These are phyloP conservation scores for Colletotrichum tanaceti DNA, from an alignment of 2,329 filamentous ascomycete genomes.

Conservation along the genomic window DNA sequence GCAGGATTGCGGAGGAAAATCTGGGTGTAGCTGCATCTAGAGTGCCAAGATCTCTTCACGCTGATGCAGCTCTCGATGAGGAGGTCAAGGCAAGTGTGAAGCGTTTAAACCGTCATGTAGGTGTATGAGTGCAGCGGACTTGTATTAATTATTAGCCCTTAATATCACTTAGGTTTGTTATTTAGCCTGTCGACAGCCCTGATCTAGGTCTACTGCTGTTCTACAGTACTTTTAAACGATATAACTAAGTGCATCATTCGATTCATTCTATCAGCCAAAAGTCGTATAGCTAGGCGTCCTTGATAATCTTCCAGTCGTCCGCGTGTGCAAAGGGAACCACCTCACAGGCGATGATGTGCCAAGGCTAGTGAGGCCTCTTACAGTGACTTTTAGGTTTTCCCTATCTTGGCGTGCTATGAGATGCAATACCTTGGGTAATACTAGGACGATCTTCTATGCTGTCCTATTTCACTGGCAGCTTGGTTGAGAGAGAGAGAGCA, in stretches of 20 bases:
- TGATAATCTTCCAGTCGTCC: constrained; percentile 9
- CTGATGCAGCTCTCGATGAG: too few relatives aligned
- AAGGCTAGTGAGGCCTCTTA: neutral
- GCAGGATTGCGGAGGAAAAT: too few relatives aligned
- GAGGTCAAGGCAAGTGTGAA: too few relatives aligned
- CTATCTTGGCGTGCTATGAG: neutral
- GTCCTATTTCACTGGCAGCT: constrained; percentile 3
- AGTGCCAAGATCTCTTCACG: too few relatives aligned
- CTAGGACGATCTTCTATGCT: neutral
- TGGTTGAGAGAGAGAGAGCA: neutral
- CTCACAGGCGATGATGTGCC: neutral
- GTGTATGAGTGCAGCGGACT: too few relatives aligned
- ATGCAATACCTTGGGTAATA: constrained; percentile 3
- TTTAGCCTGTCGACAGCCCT: neutral
- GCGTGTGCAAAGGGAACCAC: neutral
- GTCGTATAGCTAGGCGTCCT: neutral
- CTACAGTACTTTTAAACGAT: neutral
- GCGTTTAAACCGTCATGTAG: too few relatives aligned
- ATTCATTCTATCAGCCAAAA: too few relatives aligned
- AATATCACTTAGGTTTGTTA: too few relatives aligned
- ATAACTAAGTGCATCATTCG: constrained; percentile 8
- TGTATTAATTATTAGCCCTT: too few relatives aligned
- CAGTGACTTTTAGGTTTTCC: neutral
- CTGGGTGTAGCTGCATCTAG: too few relatives aligned
- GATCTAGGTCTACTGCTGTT: neutral